Conservation (phyloP, 2,329 filamentous ascomycete species). For the Neonectria punicea region DNA sequence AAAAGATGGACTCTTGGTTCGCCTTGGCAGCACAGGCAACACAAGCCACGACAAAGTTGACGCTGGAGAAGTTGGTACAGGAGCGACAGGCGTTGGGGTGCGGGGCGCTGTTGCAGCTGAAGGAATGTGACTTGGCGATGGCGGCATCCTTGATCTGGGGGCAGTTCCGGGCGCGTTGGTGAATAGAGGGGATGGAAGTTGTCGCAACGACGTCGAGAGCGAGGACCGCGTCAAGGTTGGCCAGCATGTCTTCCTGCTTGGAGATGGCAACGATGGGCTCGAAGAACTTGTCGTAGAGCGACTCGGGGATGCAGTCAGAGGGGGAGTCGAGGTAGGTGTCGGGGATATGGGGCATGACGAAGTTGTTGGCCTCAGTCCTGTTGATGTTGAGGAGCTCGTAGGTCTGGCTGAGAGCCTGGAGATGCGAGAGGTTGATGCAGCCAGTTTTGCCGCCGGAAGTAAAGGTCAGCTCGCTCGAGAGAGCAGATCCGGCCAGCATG, state of each 20-base stretch:
- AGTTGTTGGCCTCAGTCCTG: neutral
- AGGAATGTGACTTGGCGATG: constrained; percentile 1
- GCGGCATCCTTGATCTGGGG: constrained; percentile 21
- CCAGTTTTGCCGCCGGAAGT: constrained; percentile 4
- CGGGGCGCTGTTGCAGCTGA: constrained; percentile 23
- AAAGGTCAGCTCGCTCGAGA: constrained; percentile 17
- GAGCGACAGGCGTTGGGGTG: constrained; percentile 22
- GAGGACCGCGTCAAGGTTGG: constrained; percentile 12
- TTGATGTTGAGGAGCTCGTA: constrained; percentile 14
- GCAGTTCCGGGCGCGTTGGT: constrained; percentile 23
- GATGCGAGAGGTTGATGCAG: constrained; percentile 24
- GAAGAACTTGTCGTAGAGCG: constrained; percentile 29
- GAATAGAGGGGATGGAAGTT: neutral
- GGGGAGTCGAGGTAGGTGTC: constrained; percentile 18
- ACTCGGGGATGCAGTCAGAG: constrained; percentile 24
- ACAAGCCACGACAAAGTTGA: constrained; percentile 27
- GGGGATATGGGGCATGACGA: constrained; percentile 17
- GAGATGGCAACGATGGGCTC: constrained; percentile 27
- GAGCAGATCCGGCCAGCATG: constrained; percentile 2
- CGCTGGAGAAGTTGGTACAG: constrained; percentile 21
- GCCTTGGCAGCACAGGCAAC: constrained; percentile 29
- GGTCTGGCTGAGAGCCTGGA: constrained; percentile 28
- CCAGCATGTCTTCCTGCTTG: constrained; percentile 26
- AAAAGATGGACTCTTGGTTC: constrained; percentile 27
- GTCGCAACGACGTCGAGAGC: constrained; percentile 2